Percentiles rank a stretch among this genome's conserved stretches.
These are phyloP conservation scores for Cardamine chenopodiifolia DNA, from an alignment of 345 rosid genomes.

Conservation along the genomic window DNA sequence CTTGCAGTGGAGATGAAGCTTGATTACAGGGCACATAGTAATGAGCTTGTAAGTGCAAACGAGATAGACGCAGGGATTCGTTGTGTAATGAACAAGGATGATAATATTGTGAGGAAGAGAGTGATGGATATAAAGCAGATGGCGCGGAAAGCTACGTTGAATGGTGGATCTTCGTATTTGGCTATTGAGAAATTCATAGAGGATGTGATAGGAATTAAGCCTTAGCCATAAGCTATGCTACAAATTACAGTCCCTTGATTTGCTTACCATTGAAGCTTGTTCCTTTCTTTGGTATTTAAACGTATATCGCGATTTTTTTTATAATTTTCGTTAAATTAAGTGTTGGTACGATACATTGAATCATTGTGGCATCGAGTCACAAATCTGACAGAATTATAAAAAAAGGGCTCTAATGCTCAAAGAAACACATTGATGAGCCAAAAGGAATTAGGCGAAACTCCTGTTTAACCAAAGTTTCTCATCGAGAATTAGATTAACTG, in stretches of 20 bases:
- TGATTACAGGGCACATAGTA: conserved; percentile 25
- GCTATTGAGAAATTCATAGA: conserved; percentile 29
- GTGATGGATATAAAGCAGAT: conserved; percentile 33
- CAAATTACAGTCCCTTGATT: neutral
- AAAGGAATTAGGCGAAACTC: neutral
- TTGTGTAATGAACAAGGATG: conserved; percentile 33
- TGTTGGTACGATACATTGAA: neutral
- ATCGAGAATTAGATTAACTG: neutral
- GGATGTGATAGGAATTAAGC: conserved; percentile 27
- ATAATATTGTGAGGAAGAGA: conserved; percentile 31
- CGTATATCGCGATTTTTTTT: neutral
- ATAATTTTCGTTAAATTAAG: neutral
- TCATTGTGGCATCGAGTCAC: neutral
- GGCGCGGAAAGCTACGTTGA: conserved; percentile 18
- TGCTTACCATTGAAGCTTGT: conserved; percentile 6
- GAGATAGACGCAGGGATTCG: conserved; percentile 43
- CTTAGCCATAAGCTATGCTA: neutral
- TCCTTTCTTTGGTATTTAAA: neutral
- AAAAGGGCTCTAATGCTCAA: neutral
- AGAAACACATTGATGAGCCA: too few relatives aligned
- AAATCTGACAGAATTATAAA: neutral
- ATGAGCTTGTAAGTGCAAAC: conserved; percentile 38
- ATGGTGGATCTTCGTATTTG: conserved; percentile 43
- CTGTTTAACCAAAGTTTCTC: too few relatives aligned
- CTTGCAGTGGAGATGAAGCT: conserved; percentile 38